Conservation (phyloP, 805 yeast genomes). For the Novakomyces olei region DNA sequence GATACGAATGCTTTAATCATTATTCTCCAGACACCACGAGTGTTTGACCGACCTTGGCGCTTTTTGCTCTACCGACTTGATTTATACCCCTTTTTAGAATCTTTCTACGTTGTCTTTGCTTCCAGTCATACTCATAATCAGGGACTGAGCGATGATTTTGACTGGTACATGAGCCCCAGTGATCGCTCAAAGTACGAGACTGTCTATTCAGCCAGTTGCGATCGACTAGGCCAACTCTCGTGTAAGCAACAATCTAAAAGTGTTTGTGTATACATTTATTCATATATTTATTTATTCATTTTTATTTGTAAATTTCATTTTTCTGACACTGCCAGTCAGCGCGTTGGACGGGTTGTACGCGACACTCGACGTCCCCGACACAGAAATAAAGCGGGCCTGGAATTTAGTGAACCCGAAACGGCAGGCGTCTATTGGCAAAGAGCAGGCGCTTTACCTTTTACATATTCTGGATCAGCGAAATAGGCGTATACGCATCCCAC, state of each 20-base stretch:
- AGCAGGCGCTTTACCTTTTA: conserved; percentile 69
- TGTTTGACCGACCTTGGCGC: no score
- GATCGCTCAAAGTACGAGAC: conserved; percentile 62
- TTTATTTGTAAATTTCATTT: not conserved
- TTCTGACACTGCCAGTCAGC: conserved; percentile 18
- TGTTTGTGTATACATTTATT: no score
- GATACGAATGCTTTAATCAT: no score
- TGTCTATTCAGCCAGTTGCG: conserved; percentile 52
- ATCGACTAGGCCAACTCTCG: conserved; percentile 55
- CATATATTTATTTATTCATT: no score
- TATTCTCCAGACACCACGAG: no score
- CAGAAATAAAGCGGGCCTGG: conserved; percentile 75
- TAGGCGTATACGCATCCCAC: conserved; percentile 63
- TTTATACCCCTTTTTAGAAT: no score
- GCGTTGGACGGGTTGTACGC: conserved; percentile 46
- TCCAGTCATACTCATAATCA: conserved; percentile 12
- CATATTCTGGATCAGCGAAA: conserved; percentile 83
- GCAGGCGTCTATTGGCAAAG: conserved; percentile 72
- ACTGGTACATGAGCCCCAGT: conserved; percentile 89
- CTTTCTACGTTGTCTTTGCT: no score
- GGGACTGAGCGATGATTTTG: conserved; percentile 44
- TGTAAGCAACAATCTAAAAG: no score
- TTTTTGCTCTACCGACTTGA: no score
- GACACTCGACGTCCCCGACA: conserved; percentile 55
- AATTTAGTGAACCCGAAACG: conserved; percentile 80